Evolutionary conservation across 768 basidiomycete species (phyloP).

Genomic region (Asterophora parasitica): DNA sequence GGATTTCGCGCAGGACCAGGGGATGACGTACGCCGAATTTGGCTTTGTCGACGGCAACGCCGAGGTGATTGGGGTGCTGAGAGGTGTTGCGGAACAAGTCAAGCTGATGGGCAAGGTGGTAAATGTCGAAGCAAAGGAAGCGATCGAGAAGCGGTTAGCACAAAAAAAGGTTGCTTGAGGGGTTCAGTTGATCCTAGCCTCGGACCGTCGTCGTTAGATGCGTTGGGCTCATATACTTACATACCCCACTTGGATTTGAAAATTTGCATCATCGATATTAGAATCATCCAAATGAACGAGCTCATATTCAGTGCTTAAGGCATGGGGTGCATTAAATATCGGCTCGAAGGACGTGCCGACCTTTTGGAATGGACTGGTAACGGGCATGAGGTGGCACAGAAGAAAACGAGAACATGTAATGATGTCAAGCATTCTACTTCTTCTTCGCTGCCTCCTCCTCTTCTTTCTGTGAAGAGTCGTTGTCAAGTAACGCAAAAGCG

Average conservation of each 20-base stretch:
- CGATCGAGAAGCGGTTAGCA: constrained; percentile 44
- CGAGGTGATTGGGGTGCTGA: constrained; percentile 78
- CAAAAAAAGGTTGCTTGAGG: constrained; percentile 14
- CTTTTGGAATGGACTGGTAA: constrained; percentile 32
- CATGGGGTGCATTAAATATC: constrained; percentile 30
- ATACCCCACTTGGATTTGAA: not conserved
- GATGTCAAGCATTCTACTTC: constrained; percentile 50
- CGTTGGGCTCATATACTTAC: not conserved
- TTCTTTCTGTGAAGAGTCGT: constrained; percentile 53
- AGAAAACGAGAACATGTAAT: constrained; percentile 22
- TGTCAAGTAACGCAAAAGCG: constrained; percentile 14
- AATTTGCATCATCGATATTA: not conserved
- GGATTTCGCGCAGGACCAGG: constrained; percentile 81
- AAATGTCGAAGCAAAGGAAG: constrained; percentile 63
- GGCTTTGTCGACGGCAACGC: constrained; percentile 83
- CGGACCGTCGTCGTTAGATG: not conserved
- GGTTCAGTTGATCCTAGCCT: constrained; percentile 3
- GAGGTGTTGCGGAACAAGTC: constrained; percentile 83
- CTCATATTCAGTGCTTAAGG: constrained; percentile 34
- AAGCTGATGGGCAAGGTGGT: constrained; percentile 80
- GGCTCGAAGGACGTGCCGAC: constrained; percentile 22
- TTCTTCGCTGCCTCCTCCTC: constrained; percentile 92
- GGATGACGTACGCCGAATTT: constrained; percentile 86
- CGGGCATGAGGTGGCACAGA: constrained; percentile 23
- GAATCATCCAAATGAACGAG: constrained; percentile 13